A percentile compares a stretch with the other conserved stretches of the same genome.
Evolutionary conservation across 176 grass and related monocot genomes (phyloP).

Genomic region (Raddia guianensis): DNA sequence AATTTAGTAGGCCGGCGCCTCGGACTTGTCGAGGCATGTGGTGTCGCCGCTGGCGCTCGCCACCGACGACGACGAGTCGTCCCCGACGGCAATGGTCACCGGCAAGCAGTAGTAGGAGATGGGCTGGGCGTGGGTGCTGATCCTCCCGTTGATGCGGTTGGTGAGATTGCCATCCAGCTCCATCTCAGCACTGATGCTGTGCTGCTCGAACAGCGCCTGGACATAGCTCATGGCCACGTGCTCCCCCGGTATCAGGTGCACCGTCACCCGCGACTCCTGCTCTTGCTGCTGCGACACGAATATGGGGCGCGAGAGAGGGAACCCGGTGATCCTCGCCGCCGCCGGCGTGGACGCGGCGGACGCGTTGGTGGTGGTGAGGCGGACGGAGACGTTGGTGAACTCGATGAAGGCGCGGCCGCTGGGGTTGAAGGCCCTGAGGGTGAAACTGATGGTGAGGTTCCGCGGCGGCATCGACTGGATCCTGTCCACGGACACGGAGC

Average conservation of each 20-base stretch:
- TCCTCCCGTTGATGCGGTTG: not conserved
- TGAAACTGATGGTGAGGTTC: not conserved
- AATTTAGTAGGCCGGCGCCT: no score
- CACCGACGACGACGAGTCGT: not conserved
- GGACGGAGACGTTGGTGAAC: not conserved
- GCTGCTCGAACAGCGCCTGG: not conserved
- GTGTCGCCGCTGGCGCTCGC: not conserved
- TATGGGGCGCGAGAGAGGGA: not conserved
- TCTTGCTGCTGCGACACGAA: not conserved
- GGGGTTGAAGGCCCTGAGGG: not conserved
- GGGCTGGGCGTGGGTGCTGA: not conserved
- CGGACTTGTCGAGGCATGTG: not conserved
- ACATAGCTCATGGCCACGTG: not conserved
- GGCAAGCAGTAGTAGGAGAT: not conserved
- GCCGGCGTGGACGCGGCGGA: not conserved
- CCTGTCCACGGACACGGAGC: not conserved
- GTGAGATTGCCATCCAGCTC: not conserved
- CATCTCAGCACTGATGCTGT: not conserved
- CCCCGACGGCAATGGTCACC: not conserved
- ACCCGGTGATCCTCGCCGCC: not conserved
- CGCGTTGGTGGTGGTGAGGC: not conserved
- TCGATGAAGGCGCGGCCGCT: not conserved
- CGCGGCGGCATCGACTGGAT: not conserved
- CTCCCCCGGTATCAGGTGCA: accelerated
- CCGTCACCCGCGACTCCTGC: not conserved